Percentiles rank a stretch among this genome's conserved stretches.
These are phyloP conservation scores for Setaria viridis DNA, from an alignment of 202 grass and related monocot genomes.

Conservation along the genomic window DNA sequence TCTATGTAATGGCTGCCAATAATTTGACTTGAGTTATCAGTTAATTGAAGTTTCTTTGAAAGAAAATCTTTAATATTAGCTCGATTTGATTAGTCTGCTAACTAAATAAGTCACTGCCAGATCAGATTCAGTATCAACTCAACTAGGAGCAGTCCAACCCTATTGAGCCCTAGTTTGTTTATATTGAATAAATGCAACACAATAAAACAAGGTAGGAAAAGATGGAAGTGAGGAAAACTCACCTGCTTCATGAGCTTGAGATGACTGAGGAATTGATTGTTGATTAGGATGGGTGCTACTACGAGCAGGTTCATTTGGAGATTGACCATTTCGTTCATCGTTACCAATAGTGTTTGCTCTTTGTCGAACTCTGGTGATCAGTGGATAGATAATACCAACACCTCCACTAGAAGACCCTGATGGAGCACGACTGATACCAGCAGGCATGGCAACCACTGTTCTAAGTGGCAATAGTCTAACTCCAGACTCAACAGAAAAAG, in stretches of 20 bases:
- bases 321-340: constrained; percentile 49
- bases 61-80: neutral
- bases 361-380: constrained; percentile 74
- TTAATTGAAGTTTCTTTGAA: neutral
- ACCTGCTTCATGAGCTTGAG: constrained; percentile 62
- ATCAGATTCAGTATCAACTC: neutral
- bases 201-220: constrained; percentile 35
- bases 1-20: neutral
- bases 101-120: neutral
- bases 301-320: constrained; percentile 50
- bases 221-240: constrained; percentile 16
- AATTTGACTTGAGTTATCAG: neutral
- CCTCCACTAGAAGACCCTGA: constrained; percentile 60
- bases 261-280: constrained; percentile 48
- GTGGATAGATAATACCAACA: constrained; percentile 63
- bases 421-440: constrained; percentile 54
- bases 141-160: neutral
- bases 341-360: constrained; percentile 52
- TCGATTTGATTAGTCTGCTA: neutral
- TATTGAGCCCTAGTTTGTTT: constrained; percentile 25
- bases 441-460: constrained; percentile 82
- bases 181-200: constrained; percentile 30
- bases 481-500: constrained; percentile 78
- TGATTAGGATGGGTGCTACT: constrained; percentile 53
- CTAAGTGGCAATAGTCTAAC: constrained; percentile 74